Conservation (phyloP, 1,139 yeast species). For the Candida labiduridarum region DNA sequence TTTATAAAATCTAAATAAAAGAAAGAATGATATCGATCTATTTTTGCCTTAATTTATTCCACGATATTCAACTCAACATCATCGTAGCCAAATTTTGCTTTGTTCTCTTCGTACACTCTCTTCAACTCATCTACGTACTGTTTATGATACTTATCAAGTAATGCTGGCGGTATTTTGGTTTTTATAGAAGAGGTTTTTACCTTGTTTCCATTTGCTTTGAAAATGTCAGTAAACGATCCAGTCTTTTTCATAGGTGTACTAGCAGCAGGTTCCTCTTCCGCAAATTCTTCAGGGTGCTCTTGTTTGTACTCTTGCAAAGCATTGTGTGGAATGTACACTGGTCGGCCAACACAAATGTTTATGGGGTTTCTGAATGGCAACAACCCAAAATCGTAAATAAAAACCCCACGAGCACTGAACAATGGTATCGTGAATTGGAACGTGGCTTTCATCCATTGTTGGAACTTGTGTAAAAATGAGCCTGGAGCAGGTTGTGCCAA, state of each 20-base stretch:
- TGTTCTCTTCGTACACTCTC: slow-evolving; percentile 70
- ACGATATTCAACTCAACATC: slow-evolving; percentile 51
- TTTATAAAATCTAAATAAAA: not conserved
- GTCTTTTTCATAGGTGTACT: slow-evolving; percentile 2
- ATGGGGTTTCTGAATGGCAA: slow-evolving; percentile 85
- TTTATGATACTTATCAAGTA: slow-evolving; percentile 71
- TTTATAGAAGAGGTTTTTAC: slow-evolving; percentile 17
- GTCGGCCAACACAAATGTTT: slow-evolving; percentile 78
- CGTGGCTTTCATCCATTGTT: slow-evolving; percentile 67
- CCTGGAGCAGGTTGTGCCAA: slow-evolving; percentile 57
- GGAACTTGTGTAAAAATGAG: slow-evolving; percentile 58
- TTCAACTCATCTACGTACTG: slow-evolving; percentile 70
- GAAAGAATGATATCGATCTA: not conserved
- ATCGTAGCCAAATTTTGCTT: slow-evolving; percentile 56
- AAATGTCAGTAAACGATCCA: slow-evolving; percentile 16
- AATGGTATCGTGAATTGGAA: slow-evolving; percentile 88
- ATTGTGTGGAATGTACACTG: slow-evolving; percentile 66
- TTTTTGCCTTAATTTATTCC: slow-evolving; percentile 27
- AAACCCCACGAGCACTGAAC: slow-evolving; percentile 89
- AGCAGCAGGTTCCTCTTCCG: slow-evolving; percentile 9
- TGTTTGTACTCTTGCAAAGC: slow-evolving; percentile 33
- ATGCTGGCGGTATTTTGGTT: slow-evolving; percentile 39
- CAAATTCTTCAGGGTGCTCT: slow-evolving; percentile 29
- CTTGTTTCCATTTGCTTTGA: slow-evolving; percentile 21
- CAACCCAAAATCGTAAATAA: slow-evolving; percentile 89